Conservation (phyloP, 2,329 filamentous ascomycete species). For the Fusarium sp. region DNA sequence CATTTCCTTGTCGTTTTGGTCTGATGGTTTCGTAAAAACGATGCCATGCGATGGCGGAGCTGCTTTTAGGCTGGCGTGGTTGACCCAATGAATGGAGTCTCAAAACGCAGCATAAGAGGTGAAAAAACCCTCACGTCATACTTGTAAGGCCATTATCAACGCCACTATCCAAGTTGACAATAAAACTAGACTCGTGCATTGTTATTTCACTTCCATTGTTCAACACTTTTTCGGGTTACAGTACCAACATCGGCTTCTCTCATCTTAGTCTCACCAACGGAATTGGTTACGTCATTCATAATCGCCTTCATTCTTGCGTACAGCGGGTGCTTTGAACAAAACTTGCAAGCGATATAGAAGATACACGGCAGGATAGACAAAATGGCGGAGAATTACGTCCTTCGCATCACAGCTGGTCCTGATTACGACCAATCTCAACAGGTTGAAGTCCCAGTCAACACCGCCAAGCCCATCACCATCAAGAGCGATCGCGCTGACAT, state of each 20-base stretch:
- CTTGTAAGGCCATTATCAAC: constrained; percentile 8
- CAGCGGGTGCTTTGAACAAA: neutral
- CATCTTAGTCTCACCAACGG: neutral
- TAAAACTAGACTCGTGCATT: neutral
- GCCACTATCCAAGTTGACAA: constrained; percentile 5
- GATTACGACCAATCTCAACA: constrained; percentile 81
- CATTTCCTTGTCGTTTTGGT: neutral
- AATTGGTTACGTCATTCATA: constrained; percentile 30
- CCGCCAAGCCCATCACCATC: constrained; percentile 70
- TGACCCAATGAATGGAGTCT: constrained; percentile 26
- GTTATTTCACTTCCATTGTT: neutral
- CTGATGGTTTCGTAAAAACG: neutral
- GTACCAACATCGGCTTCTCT: neutral
- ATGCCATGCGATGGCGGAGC: constrained; percentile 2
- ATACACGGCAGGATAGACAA: neutral
- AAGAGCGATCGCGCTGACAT: constrained; percentile 72
- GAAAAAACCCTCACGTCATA: constrained; percentile 42
- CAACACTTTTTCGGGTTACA: neutral
- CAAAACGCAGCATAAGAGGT: neutral
- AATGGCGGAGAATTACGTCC: constrained; percentile 79
- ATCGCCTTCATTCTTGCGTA: neutral
- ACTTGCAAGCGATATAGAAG: neutral
- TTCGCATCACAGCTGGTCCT: constrained; percentile 85
- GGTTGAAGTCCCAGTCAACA: constrained; percentile 80
- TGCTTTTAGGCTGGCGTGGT: constrained; percentile 15